Percentiles rank a stretch among this genome's conserved stretches.
phyloP scores from a whole-genome alignment of 352 stramenopile genomes.

The Blastocystis sp. region DNA sequence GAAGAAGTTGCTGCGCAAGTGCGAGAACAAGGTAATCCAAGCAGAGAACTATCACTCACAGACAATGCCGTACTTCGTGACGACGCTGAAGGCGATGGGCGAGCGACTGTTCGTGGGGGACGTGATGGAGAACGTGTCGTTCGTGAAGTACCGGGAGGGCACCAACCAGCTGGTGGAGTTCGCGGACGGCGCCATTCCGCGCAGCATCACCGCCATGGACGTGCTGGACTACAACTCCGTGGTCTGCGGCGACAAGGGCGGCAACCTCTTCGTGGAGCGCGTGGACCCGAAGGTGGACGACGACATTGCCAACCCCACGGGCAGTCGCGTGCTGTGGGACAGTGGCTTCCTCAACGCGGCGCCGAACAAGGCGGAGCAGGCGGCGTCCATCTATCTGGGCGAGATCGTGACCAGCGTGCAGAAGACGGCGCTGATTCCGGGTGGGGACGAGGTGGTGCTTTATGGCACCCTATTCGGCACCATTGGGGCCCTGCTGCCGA shows the following conservation, averaged over 20 bases:
- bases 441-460: slow-evolving; percentile 90
- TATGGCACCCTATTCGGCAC: slow-evolving; percentile 92
- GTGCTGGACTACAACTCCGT: slow-evolving; percentile 96
- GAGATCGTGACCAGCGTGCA: slow-evolving; percentile 95
- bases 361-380: slow-evolving; percentile 88
- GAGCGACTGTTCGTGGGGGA: slow-evolving; percentile 92
- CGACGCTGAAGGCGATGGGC: slow-evolving; percentile 86
- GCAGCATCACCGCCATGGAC: slow-evolving; percentile 77
- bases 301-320: slow-evolving; percentile 89
- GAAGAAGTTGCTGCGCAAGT: slow-evolving; percentile 97
- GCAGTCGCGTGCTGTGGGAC: slow-evolving; percentile 93
- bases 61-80: slow-evolving; percentile 80
- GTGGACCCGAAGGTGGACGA: slow-evolving; percentile 83
- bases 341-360: slow-evolving; percentile 82
- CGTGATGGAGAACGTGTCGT: slow-evolving; percentile 72
- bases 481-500: slow-evolving; percentile 92
- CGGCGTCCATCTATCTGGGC: slow-evolving; percentile 92
- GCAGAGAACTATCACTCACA: slow-evolving; percentile 53
- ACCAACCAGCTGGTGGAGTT: slow-evolving; percentile 93
- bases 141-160: slow-evolving; percentile 92
- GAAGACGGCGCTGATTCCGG: slow-evolving; percentile 87
- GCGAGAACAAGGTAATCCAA: slow-evolving; percentile 82
- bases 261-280: slow-evolving; percentile 92
- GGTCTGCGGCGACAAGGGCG: slow-evolving; percentile 95
- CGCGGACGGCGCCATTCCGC: slow-evolving; percentile 87